A percentile compares a stretch with the other conserved stretches of the same genome.
These are phyloP conservation scores for Rhododendron vialii DNA, from an alignment of 148 eudicot species.

Conservation along the genomic window DNA sequence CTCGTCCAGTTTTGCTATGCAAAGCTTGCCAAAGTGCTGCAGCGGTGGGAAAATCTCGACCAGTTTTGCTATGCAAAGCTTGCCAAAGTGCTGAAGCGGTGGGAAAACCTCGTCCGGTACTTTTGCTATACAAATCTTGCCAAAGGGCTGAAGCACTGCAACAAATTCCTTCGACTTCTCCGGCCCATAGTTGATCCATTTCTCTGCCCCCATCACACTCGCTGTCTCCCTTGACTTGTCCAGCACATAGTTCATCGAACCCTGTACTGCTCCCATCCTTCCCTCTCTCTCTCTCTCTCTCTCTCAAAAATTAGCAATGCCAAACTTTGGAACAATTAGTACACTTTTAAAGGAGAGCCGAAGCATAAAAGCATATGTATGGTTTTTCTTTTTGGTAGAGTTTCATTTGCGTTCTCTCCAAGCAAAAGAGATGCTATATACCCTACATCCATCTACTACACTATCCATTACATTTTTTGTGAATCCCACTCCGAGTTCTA, in stretches of 20 bases:
- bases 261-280: not conserved
- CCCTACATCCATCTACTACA: too few species aligned
- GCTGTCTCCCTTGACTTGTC: not conserved
- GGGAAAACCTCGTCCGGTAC: too few species aligned
- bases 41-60: too few species aligned
- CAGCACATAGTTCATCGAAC: not conserved
- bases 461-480: too few species aligned
- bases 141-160: too few species aligned
- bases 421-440: too few species aligned
- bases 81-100: not conserved
- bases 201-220: not conserved
- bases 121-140: too few species aligned
- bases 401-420: not conserved
- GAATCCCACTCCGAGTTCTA: too few species aligned
- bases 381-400: not conserved
- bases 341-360: not conserved
- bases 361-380: not conserved
- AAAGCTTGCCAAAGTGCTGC: too few species aligned
- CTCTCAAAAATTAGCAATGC: not conserved
- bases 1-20: too few species aligned
- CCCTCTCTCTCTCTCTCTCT: not conserved
- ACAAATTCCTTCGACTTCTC: not conserved
- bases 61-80: too few species aligned
- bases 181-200: not conserved
- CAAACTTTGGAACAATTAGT: not conserved